These are phyloP conservation scores for Zopfia rhizophila DNA, from an alignment of 2,329 filamentous ascomycete species.

Conservation along the genomic window DNA sequence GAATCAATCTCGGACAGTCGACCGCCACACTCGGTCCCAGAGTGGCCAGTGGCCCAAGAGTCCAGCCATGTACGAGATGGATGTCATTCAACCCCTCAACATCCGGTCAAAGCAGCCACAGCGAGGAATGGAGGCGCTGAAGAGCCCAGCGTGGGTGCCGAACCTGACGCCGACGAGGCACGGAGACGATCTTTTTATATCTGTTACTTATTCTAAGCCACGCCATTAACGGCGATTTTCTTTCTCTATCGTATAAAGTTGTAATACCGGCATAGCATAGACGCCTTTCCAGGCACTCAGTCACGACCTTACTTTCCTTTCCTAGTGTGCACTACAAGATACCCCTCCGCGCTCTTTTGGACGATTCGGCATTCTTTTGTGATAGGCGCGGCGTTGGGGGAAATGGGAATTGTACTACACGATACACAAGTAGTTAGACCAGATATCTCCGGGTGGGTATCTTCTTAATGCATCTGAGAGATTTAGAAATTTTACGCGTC, in stretches of 20 bases:
- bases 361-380: background rate
- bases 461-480: no score
- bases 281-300: no score
- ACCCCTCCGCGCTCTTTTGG: constrained; percentile 20
- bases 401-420: background rate
- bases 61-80: constrained; percentile 37
- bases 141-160: constrained; percentile 69
- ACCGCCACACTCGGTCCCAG: constrained; percentile 34
- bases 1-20: constrained; percentile 27
- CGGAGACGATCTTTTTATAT: constrained; percentile 71
- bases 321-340: constrained; percentile 19
- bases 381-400: constrained; percentile 9
- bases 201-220: constrained; percentile 45
- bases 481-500: no score
- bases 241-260: constrained; percentile 4
- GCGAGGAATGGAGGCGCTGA: constrained; percentile 33
- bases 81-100: constrained; percentile 38
- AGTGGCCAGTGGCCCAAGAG: constrained; percentile 40
- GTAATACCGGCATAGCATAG: constrained; percentile 2
- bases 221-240: constrained; percentile 15
- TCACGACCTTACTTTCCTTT: constrained; percentile 1
- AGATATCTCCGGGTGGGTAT: background rate
- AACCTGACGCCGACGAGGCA: constrained; percentile 73
- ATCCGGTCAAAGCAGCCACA: constrained; percentile 27
- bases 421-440: background rate